A percentile compares a stretch with the other conserved stretches of the same genome.
Evolutionary conservation across 257 asterid species (phyloP).

Genomic region (Jacaranda mimosifolia): DNA sequence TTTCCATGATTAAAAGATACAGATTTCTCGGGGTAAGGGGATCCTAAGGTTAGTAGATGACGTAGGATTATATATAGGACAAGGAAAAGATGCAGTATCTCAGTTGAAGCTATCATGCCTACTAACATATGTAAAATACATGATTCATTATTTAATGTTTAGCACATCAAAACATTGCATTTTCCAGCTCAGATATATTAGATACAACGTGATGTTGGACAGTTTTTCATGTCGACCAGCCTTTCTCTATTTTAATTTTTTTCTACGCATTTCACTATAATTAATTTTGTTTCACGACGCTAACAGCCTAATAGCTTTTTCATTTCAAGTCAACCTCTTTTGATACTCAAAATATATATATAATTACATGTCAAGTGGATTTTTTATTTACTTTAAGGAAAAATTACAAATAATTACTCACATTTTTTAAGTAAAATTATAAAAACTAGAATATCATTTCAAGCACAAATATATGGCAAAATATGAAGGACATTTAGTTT

Average conservation of each 20-base stretch:
- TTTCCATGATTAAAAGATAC: background rate
- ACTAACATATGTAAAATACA: constrained; percentile 34
- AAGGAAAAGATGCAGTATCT: constrained; percentile 24
- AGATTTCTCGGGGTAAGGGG: background rate
- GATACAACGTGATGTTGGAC: constrained; percentile 66
- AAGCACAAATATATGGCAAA: too few relatives aligned
- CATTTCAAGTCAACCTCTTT: constrained; percentile 39
- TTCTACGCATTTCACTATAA: background rate
- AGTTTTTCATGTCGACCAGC: constrained; percentile 48
- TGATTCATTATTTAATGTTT: constrained; percentile 26
- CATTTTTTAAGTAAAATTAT: too few relatives aligned
- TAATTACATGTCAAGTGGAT: too few relatives aligned
- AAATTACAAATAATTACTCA: too few relatives aligned
- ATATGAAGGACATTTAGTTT: constrained; percentile 7
- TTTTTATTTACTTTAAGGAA: too few relatives aligned
- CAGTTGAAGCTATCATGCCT: constrained; percentile 36
- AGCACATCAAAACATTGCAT: constrained; percentile 50
- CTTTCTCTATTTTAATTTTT: constrained; percentile 7
- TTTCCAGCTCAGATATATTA: constrained; percentile 62
- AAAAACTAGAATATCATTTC: too few relatives aligned
- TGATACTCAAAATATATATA: constrained; percentile 1
- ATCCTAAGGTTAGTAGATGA: too few relatives aligned
- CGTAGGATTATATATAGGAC: background rate
- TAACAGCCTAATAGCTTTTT: constrained; percentile 39
- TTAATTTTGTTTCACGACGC: constrained; percentile 31